A percentile compares a stretch with the other conserved stretches of the same genome.
Conservation (phyloP, 192 early-diverging fungal genomes). For the Linnemannia exigua region DNA sequence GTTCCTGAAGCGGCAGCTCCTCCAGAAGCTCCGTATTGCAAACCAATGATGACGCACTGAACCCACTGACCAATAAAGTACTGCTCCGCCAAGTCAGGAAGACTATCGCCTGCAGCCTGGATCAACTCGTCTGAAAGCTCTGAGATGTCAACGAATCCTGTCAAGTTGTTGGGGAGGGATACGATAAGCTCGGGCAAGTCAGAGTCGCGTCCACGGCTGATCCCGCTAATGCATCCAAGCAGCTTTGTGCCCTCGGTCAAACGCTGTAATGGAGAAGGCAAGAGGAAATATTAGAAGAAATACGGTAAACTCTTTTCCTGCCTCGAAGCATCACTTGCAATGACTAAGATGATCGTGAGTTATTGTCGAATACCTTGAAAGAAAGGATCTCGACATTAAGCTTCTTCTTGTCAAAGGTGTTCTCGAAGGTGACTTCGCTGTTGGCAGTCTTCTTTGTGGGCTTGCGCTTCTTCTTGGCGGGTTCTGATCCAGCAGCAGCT, state of each 20-base stretch:
- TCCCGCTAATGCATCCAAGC: slow-evolving; percentile 83
- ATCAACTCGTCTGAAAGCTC: slow-evolving; percentile 86
- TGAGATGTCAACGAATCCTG: slow-evolving; percentile 88
- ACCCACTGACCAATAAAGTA: slow-evolving; percentile 92
- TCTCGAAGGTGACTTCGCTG: slow-evolving; percentile 41
- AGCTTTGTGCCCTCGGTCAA: slow-evolving; percentile 81
- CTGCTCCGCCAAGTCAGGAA: slow-evolving; percentile 77
- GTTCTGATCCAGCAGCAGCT: slow-evolving; percentile 55
- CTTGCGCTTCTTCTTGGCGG: slow-evolving; percentile 71
- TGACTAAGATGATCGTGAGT: not conserved
- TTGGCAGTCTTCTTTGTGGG: slow-evolving; percentile 61
- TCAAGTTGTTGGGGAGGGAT: slow-evolving; percentile 87
- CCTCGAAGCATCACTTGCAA: slow-evolving; percentile 1
- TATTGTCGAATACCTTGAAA: slow-evolving; percentile 66
- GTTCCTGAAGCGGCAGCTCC: slow-evolving; percentile 42
- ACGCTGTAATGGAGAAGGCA: slow-evolving; percentile 61
- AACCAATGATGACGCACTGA: slow-evolving; percentile 75
- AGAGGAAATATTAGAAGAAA: not conserved
- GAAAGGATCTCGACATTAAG: slow-evolving; percentile 62
- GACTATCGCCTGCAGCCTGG: slow-evolving; percentile 71
- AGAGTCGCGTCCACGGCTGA: slow-evolving; percentile 68
- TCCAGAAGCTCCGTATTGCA: slow-evolving; percentile 58
- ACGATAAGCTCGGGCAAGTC: slow-evolving; percentile 79
- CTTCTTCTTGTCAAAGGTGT: slow-evolving; percentile 46
- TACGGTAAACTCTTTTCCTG: not conserved